phyloP scores from a whole-genome alignment of 352 stramenopile species.

The Blastocystis sp. region DNA sequence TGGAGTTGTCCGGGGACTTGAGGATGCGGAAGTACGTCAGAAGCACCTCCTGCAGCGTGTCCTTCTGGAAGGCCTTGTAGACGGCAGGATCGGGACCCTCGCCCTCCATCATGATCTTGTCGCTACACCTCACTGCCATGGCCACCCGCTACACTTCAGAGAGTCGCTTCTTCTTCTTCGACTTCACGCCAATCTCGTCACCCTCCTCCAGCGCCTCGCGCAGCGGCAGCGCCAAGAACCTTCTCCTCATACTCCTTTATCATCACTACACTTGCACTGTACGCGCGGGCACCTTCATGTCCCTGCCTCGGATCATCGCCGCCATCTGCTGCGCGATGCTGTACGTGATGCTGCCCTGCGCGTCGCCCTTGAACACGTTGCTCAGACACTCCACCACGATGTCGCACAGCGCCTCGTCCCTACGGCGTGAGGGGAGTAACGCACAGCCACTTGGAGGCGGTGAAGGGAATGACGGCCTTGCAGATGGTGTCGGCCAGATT shows the following conservation, averaged over 20 bases:
- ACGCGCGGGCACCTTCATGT: neutral
- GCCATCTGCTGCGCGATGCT: constrained; percentile 47
- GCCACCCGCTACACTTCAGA: constrained; percentile 36
- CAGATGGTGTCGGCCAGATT: constrained; percentile 52
- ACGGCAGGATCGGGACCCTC: constrained; percentile 57
- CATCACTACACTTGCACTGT: constrained; percentile 22
- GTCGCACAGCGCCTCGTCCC: neutral
- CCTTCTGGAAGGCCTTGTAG: constrained; percentile 65
- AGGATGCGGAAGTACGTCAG: constrained; percentile 64
- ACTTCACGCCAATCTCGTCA: constrained; percentile 22
- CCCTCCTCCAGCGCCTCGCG: constrained; percentile 20
- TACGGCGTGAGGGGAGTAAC: neutral
- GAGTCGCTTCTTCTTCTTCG: constrained; percentile 36
- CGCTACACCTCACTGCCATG: constrained; percentile 4
- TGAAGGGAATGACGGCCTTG: constrained; percentile 48
- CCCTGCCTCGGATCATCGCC: constrained; percentile 1
- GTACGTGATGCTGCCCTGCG: constrained; percentile 50
- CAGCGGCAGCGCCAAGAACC: constrained; percentile 49
- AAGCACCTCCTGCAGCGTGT: constrained; percentile 59
- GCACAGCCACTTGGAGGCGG: neutral
- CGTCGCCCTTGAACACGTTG: constrained; percentile 50
- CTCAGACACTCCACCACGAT: constrained; percentile 18
- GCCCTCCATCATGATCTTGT: constrained; percentile 61
- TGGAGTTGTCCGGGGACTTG: neutral
- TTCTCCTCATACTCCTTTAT: neutral